Evolutionary conservation across 2,329 filamentous ascomycete species (phyloP).

Genomic region (Diplodia intermedia): DNA sequence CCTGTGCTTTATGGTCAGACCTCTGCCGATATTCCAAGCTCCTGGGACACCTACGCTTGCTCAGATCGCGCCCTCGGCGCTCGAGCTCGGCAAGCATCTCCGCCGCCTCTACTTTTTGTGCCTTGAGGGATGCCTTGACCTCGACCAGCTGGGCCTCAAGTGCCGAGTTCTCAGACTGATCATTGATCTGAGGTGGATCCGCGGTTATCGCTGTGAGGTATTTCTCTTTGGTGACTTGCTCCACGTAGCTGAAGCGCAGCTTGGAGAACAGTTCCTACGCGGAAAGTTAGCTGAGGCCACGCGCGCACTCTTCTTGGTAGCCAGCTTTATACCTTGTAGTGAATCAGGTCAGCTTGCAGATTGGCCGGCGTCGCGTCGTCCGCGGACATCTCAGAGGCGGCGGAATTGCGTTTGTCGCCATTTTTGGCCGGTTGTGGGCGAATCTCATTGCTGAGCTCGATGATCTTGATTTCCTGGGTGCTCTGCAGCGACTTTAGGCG

Average conservation of each 20-base stretch:
- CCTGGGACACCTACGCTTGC: conserved; percentile 53
- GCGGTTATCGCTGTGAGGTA: conserved; percentile 93
- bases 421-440: conserved; percentile 58
- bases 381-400: conserved; percentile 76
- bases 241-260: conserved; percentile 94
- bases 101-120: conserved; percentile 79
- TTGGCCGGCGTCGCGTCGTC: conserved; percentile 73
- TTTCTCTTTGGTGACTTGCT: conserved; percentile 98
- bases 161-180: conserved; percentile 74
- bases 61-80: conserved; percentile 64
- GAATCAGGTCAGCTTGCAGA: conserved; percentile 80
- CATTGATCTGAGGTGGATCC: conserved; percentile 85
- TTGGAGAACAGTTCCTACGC: conserved; percentile 86
- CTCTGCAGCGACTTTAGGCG: conserved; percentile 62
- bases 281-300: neutral
- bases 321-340: conserved; percentile 71
- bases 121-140: conserved; percentile 77
- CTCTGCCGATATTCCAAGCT: neutral
- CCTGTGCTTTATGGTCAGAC: conserved; percentile 44
- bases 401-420: conserved; percentile 52
- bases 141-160: conserved; percentile 65
- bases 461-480: conserved; percentile 71
- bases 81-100: conserved; percentile 76
- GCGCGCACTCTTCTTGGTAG: neutral
- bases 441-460: conserved; percentile 79